These are phyloP conservation scores for Aureobasidium sp. DNA, from an alignment of 2,329 filamentous ascomycete species.

Conservation along the genomic window DNA sequence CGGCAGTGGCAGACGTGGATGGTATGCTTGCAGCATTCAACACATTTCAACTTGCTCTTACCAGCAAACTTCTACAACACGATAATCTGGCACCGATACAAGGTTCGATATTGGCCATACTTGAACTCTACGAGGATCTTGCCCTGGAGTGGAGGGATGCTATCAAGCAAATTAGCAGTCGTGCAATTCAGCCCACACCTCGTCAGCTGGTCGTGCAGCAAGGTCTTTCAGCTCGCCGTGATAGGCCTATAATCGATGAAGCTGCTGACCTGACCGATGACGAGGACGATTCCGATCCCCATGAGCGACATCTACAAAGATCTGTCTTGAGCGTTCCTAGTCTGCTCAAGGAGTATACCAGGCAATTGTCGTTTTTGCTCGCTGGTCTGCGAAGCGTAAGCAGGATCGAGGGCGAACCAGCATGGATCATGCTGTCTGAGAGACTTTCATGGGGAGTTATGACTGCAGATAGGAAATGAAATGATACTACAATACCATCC, in stretches of 20 bases:
- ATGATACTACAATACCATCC: not conserved
- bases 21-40: constrained; percentile 68
- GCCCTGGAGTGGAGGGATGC: constrained; percentile 48
- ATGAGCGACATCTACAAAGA: constrained; percentile 24
- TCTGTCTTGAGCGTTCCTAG: not conserved
- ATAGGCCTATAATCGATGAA: constrained; percentile 15
- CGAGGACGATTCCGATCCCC: constrained; percentile 15
- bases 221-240: not conserved
- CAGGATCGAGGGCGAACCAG: constrained; percentile 61
- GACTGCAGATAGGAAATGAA: not conserved
- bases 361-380: constrained; percentile 60
- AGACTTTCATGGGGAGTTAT: constrained; percentile 54
- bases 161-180: not conserved
- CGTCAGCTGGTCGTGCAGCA: not conserved
- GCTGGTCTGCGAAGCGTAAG: constrained; percentile 69
- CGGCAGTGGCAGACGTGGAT: constrained; percentile 64
- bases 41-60: constrained; percentile 54
- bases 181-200: not conserved
- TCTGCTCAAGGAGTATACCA: constrained; percentile 49
- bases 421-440: constrained; percentile 78
- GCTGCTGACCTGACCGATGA: constrained; percentile 25
- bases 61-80: constrained; percentile 63
- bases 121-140: constrained; percentile 68
- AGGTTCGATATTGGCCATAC: constrained; percentile 63
- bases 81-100: constrained; percentile 62